Evolutionary conservation across 371 early-diverging fungal species (phyloP).

Genomic region (Gilbertella persicaria): DNA sequence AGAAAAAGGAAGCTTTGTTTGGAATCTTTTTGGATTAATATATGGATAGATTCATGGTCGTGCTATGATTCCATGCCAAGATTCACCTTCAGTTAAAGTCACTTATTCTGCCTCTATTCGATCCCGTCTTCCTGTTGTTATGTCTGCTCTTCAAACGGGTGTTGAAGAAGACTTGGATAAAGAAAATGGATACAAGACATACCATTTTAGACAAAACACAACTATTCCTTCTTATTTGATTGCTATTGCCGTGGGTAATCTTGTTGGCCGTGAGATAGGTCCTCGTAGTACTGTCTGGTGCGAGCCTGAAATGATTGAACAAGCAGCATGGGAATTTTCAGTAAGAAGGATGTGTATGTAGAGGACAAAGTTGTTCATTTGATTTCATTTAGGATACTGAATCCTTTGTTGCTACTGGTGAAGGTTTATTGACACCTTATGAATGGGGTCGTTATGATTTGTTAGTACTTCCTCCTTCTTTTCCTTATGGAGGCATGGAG

Average conservation of each 20-base stretch:
- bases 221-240: constrained; percentile 91
- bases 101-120: constrained; percentile 84
- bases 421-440: constrained; percentile 87
- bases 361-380: neutral
- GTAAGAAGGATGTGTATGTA: neutral
- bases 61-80: constrained; percentile 91
- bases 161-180: constrained; percentile 31
- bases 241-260: constrained; percentile 90
- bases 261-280: constrained; percentile 79
- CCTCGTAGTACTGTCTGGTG: constrained; percentile 93
- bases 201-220: constrained; percentile 72
- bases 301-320: constrained; percentile 90
- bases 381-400: constrained; percentile 73
- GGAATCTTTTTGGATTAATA: neutral
- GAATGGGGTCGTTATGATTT: constrained; percentile 97
- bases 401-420: constrained; percentile 82
- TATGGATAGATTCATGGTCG: constrained; percentile 85
- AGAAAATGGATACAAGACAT: constrained; percentile 47
- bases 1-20: neutral
- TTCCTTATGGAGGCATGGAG: constrained; percentile 98
- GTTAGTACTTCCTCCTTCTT: constrained; percentile 79
- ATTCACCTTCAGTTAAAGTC: constrained; percentile 89
- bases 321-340: constrained; percentile 92
- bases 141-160: constrained; percentile 27
- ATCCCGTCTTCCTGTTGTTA: constrained; percentile 46